These are phyloP conservation scores for Nepenthes mirabilis DNA, from an alignment of 148 eudicot species.

Conservation along the genomic window DNA sequence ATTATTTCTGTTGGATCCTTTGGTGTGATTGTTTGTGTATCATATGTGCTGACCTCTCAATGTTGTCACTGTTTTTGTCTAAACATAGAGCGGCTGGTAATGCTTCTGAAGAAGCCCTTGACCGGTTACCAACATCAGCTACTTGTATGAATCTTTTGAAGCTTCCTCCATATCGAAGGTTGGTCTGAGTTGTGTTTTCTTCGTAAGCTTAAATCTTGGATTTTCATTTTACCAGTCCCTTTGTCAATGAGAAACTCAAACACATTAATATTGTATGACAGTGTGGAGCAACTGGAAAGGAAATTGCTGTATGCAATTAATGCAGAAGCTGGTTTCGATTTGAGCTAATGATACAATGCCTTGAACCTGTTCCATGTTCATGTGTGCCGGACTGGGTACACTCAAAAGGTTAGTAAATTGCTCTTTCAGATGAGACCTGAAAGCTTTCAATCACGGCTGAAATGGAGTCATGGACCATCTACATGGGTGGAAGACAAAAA, in stretches of 20 bases:
- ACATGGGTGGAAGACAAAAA: too few species aligned
- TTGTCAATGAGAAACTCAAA: neutral
- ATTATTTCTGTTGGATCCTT: neutral
- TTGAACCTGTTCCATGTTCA: too few species aligned
- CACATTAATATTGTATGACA: slow-evolving; percentile 11
- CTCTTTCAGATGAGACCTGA: too few species aligned
- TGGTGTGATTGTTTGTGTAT: neutral
- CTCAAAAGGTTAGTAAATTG: too few species aligned
- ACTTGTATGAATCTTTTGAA: slow-evolving; percentile 98
- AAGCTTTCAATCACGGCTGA: too few species aligned
- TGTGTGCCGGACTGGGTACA: too few species aligned
- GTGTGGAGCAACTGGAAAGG: slow-evolving; percentile 87
- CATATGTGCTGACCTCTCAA: slow-evolving; percentile 1
- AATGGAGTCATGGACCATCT: too few species aligned
- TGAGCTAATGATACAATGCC: slow-evolving; percentile 36
- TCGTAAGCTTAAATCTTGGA: neutral
- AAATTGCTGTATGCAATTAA: slow-evolving; percentile 83
- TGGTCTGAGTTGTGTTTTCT: neutral
- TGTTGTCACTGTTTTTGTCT: neutral
- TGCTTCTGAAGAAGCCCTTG: slow-evolving; percentile 83
- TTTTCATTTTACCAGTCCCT: neutral
- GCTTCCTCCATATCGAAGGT: slow-evolving; percentile 98
- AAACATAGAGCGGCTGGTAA: slow-evolving; percentile 62
- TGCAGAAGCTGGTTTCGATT: slow-evolving; percentile 92
- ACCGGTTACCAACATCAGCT: slow-evolving; percentile 88